Evolutionary conservation across 331 rosid genomes (phyloP), one percentile per base, ranked within the genome.

Genomic region (Phaseolus coccineus): DNA sequence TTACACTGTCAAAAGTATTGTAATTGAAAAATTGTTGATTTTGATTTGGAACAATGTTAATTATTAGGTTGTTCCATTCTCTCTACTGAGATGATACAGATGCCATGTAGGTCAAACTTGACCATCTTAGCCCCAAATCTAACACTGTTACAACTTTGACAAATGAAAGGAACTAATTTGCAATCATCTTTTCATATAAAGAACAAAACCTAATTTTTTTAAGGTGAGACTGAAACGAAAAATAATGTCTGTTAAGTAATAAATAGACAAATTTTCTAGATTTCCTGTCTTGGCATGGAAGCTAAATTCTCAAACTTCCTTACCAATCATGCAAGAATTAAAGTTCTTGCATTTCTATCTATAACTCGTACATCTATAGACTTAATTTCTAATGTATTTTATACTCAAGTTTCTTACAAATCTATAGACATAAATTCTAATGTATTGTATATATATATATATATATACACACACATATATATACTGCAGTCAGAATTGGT

Each of bases 401-500:
- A 2, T 14, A 9, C 48, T 44, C 4, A 44, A 44, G 14, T 9
- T 44, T 44, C 48, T 44, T 44, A 44, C 13, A 8, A 8, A 44
- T 44, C 14, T 9, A 2, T 9, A 61, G 67, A 35, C 47, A 1
- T 62, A 8, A 16, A 22, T 76, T 76, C 52, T 31, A 13, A 31
- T 71, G 12, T 39, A 12, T 12, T 37, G 2, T 28, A 28, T 28
- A 28, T 28, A 28, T 28, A 28, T 28, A 28, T 28, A 28, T 28
- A 28, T 28, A 28, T 28, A 28, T 28, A 28, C 1, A 28, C 1
- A 28, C 1, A 37, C 8, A 42, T 42, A 10, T 42, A 42, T 42
- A 9, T 12, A 77, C 84, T 66, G 52, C 71, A 89, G 96, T 86
- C 28, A 89, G 79, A 80, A 61, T 74, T 15, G 66, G 90, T 67